Conservation (phyloP, 441 rosid species). For the Syzygium malaccense region DNA sequence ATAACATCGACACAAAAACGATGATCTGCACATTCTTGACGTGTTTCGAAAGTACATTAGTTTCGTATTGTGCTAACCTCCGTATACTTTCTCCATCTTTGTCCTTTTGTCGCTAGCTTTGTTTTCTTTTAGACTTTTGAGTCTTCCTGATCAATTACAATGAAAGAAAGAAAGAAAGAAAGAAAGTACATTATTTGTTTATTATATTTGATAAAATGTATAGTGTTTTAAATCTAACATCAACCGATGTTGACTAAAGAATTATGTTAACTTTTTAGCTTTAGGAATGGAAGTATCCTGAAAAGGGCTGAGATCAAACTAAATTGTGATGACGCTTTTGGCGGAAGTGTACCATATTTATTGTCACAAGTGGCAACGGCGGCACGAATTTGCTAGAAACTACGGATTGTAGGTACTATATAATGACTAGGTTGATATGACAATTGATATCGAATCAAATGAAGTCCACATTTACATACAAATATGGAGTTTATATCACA, state of each 20-base stretch:
- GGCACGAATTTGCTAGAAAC: background rate
- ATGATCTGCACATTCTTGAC: too few relatives aligned
- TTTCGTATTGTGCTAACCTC: background rate
- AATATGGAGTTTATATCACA: background rate
- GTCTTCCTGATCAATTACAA: background rate
- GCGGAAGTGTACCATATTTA: background rate
- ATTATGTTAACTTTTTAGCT: background rate
- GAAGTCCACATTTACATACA: background rate
- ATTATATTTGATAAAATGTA: background rate
- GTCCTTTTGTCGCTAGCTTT: background rate
- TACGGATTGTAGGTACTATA: background rate
- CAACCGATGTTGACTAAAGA: background rate
- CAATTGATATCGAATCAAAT: background rate
- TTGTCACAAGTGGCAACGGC: background rate
- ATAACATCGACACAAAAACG: background rate
- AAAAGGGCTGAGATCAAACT: background rate
- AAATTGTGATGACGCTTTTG: background rate
- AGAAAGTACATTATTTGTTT: background rate
- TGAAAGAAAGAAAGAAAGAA: background rate
- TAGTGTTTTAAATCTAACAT: background rate
- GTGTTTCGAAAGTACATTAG: background rate
- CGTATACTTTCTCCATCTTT: background rate
- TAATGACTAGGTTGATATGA: background rate
- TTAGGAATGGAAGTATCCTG: background rate
- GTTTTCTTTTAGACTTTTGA: background rate